Conservation (phyloP, 2,329 filamentous ascomycete genomes). For the Penicillium decumbens region DNA sequence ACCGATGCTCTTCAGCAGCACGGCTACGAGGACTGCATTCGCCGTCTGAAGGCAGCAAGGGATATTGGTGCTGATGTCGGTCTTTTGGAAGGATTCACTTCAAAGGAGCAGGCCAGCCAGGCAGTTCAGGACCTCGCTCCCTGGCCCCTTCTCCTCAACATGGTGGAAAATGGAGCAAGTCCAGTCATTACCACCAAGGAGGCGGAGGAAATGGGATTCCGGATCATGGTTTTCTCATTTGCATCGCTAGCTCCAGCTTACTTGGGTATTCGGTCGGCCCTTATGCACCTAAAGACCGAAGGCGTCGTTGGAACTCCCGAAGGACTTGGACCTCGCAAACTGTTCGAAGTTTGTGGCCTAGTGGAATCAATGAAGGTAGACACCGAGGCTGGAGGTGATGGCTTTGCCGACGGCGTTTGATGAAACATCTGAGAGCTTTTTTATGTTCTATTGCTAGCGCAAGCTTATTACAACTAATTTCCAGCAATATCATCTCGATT, state of each 20-base stretch:
- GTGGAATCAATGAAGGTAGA: constrained; percentile 40
- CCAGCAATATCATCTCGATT: background rate
- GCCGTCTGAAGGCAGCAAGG: constrained; percentile 36
- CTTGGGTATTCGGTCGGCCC: constrained; percentile 36
- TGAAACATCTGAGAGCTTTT: background rate
- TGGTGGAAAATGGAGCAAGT: constrained; percentile 42
- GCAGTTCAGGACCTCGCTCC: constrained; percentile 37
- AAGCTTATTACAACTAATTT: background rate
- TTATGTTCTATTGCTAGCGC: background rate
- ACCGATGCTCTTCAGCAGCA: constrained; percentile 38
- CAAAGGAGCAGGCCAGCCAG: constrained; percentile 33
- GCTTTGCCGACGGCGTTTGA: constrained; percentile 28
- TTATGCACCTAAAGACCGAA: constrained; percentile 32
- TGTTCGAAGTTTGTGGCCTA: constrained; percentile 42
- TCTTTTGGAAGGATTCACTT: constrained; percentile 41
- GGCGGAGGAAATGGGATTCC: constrained; percentile 40
- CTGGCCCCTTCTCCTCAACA: constrained; percentile 42
- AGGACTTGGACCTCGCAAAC: constrained; percentile 34
- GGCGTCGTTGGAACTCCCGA: constrained; percentile 33
- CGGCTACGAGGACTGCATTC: constrained; percentile 41
- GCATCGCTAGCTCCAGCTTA: constrained; percentile 33
- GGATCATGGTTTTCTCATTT: constrained; percentile 22
- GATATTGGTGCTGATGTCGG: constrained; percentile 40
- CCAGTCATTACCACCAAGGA: constrained; percentile 38
- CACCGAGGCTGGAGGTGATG: constrained; percentile 34